Evolutionary conservation across 805 yeast genomes (phyloP).

Genomic region (Saturnispora halmiae): DNA sequence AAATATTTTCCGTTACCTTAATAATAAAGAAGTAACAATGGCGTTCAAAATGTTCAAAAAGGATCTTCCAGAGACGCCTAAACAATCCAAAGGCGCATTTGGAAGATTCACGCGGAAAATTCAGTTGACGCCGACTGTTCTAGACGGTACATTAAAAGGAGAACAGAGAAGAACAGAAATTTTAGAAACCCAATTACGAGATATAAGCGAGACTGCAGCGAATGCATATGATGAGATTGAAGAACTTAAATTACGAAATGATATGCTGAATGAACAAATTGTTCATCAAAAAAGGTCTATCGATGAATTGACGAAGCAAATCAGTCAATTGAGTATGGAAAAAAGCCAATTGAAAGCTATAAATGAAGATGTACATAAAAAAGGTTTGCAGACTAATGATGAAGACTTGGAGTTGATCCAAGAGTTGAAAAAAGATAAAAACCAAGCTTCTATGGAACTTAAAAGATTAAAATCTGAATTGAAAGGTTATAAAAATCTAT

Average conservation of each 20-base stretch:
- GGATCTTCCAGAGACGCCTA: constrained; percentile 13
- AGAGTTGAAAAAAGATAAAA: constrained; percentile 7
- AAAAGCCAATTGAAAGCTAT: constrained; percentile 3
- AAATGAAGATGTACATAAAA: constrained; percentile 10
- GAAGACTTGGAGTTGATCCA: background rate
- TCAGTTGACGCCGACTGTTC: constrained; percentile 16
- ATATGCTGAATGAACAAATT: constrained; percentile 22
- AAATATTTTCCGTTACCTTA: too few species aligned
- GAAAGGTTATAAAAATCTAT: constrained; percentile 3
- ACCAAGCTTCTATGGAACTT: constrained; percentile 4
- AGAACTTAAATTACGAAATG: constrained; percentile 18
- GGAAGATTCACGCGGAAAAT: constrained; percentile 1
- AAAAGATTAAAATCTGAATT: constrained; percentile 8
- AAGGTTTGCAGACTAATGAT: too few species aligned
- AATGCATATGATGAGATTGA: constrained; percentile 23
- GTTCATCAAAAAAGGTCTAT: constrained; percentile 22
- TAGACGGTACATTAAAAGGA: constrained; percentile 19
- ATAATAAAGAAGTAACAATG: too few species aligned
- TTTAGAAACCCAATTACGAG: constrained; percentile 18
- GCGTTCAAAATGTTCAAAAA: constrained; percentile 6
- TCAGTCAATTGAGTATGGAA: constrained; percentile 12
- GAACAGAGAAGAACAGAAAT: constrained; percentile 19
- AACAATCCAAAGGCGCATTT: background rate
- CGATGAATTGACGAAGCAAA: constrained; percentile 17
- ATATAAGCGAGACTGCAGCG: constrained; percentile 23